These are phyloP conservation scores for Canavalia gladiata DNA, from an alignment of 306 rosid species.

Conservation along the genomic window DNA sequence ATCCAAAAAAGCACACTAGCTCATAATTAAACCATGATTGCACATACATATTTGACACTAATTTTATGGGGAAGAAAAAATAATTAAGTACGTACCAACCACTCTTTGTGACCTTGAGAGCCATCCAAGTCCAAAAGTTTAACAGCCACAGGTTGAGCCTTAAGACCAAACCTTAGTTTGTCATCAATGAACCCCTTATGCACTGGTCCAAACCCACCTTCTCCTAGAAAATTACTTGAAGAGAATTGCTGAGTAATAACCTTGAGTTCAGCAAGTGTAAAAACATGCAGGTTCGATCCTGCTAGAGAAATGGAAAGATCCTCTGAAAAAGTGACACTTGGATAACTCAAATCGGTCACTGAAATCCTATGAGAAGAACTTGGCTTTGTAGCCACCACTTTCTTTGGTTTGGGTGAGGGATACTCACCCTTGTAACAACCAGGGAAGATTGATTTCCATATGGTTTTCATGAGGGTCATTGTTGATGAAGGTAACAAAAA, in stretches of 20 bases:
- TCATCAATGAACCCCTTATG: slow-evolving; percentile 94
- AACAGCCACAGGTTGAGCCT: slow-evolving; percentile 91
- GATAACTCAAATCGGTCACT: slow-evolving; percentile 67
- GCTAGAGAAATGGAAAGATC: slow-evolving; percentile 83
- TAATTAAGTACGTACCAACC: slow-evolving; percentile 71
- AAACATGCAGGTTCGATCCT: slow-evolving; percentile 72
- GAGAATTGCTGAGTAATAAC: slow-evolving; percentile 81
- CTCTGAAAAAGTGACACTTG: slow-evolving; percentile 64
- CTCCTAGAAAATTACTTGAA: slow-evolving; percentile 76
- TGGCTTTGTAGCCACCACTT: slow-evolving; percentile 62
- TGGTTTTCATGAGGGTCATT: slow-evolving; percentile 60
- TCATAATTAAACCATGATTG: not conserved
- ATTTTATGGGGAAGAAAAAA: not conserved
- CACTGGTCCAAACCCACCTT: slow-evolving; percentile 95
- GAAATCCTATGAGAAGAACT: slow-evolving; percentile 68
- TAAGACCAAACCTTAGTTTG: slow-evolving; percentile 72
- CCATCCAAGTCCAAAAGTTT: slow-evolving; percentile 92
- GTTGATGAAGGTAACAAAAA: not conserved
- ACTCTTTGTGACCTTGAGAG: slow-evolving; percentile 86
- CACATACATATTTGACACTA: not conserved
- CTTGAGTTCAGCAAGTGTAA: slow-evolving; percentile 80
- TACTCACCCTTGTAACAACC: slow-evolving; percentile 63
- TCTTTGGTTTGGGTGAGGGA: slow-evolving; percentile 59
- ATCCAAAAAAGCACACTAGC: not conserved
- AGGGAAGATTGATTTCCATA: slow-evolving; percentile 69